Evolutionary conservation across 2,329 filamentous ascomycete species (phyloP), one percentile per base, ranked within the genome.

Genomic region (Phyllosticta citrichinensis): DNA sequence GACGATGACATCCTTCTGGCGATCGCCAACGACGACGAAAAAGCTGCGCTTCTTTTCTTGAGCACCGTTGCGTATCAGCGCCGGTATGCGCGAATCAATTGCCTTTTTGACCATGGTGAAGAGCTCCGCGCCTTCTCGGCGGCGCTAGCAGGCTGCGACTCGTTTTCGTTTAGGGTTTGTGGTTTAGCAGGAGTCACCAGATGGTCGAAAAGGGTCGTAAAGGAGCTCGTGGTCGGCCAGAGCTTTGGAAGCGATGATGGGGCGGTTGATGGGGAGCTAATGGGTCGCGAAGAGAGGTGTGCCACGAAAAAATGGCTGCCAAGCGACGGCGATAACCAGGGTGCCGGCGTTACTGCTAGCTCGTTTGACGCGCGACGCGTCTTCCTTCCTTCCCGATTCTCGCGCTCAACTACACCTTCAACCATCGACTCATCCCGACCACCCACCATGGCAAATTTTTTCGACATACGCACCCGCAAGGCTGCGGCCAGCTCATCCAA

Each of bases 1-100:
- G 66, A 97, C 92, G 72, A 99, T 97, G 68, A 93, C 91, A 81
- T 99, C 94, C 75, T 99, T 99, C 66, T 91, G 86, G 62, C 86
- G 85, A 75, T 99, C 91, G 70, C 94, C 94, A 54, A 99, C 93
- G 24, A 99, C 87, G 62, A 99, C 90, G 76, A 99, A 95, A 80
- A 99, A 97, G 78, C 89, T 96, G 75, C 94, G 85, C 80, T 97
- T 97, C 83, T 96, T 97, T 75, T 97, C 91, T 75, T 74, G 73
- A 35, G 71, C 73, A 50, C 73, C 72, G 65, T 75, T 75, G 19
- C 73, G 71, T 55, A 75, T 75, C 66, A 75, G 64, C 58, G 73
- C 73, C 61, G 72, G 73, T 64, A 75, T 74, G 25, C 73, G 73
- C 51, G 72, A 70, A 62, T 75, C 73, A 66, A 63, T 63, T 50